Base-by-base conservation (phyloP, 2,329 filamentous ascomycete genomes). In the Penicillium digitatum region DNA sequence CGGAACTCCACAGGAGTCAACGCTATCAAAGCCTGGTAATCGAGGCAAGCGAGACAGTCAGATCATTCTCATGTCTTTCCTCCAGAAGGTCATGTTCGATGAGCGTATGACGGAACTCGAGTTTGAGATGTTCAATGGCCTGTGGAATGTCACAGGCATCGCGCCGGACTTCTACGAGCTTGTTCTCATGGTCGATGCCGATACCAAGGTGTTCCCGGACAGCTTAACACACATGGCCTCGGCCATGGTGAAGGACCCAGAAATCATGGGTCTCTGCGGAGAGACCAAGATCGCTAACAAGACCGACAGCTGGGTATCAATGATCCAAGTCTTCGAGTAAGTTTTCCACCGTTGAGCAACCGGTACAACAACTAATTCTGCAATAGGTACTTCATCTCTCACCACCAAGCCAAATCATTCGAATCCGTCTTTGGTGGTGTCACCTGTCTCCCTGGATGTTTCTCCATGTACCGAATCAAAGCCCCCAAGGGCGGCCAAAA, bases 381-480 rank as follows among this genome's bases (percentile, higher is more conserved):
- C 12, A 18, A 5, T 48, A 79, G 75, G 64, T 96, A 97, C 79
- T 99, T 97, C 79, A 94, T 99, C 76, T 97, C 94, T 2, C 94
- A 99, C 74, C 95, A 99, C 73, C 82, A 95, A 67, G 85, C 92
- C 68, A 99, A 99, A 77, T 91, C 93, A 4, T 99, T 99, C 76
- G 94, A 99, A 75, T 96, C 92, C 1, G 89, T 96, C 62, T 99
- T 99, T 75, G 94, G 94, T 76, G 94, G 94, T 88, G 94, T 99
- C 58, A 99, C 94, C 61, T 99, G 94, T 81, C 81, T 99, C 65
- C 94, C 94, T 16, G 94, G 94, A 62, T 99, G 94, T 81, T 99
- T 99, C 86, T 96, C 91, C 82, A 99, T 99, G 95, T 99, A 99
- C 79, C 89, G 94, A 69, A 97, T 99, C 83, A 99, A 99, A 78